Percentiles rank a stretch among this genome's conserved stretches.
phyloP scores from a whole-genome alignment of 352 stramenopile species.

The Globisporangium orthogonon region DNA sequence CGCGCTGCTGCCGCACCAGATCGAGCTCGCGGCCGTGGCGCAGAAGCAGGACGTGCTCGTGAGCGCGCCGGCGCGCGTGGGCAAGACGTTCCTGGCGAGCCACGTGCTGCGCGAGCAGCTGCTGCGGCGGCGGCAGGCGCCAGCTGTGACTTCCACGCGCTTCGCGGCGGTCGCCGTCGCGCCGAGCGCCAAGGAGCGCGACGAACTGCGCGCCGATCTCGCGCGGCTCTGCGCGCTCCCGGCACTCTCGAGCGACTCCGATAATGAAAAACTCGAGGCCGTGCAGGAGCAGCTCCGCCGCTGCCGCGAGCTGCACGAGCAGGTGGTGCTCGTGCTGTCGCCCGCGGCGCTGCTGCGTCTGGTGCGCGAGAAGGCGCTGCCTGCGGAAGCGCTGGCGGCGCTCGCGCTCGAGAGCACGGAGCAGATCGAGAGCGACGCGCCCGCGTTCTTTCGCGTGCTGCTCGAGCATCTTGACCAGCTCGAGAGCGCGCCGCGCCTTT shows the following conservation, averaged over 20 bases:
- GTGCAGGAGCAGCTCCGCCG: slow-evolving; percentile 11
- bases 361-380: slow-evolving; percentile 24
- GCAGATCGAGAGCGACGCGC: slow-evolving; percentile 48
- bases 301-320: slow-evolving; percentile 13
- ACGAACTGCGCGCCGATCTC: slow-evolving; percentile 29
- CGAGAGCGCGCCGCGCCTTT: slow-evolving; percentile 24
- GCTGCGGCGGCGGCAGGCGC: not conserved
- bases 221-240: slow-evolving; percentile 33
- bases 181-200: slow-evolving; percentile 20
- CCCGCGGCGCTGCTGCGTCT: slow-evolving; percentile 34
- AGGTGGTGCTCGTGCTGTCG: slow-evolving; percentile 35
- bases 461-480: slow-evolving; percentile 33
- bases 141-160: not conserved
- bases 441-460: slow-evolving; percentile 41
- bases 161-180: slow-evolving; percentile 35
- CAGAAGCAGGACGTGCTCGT: slow-evolving; percentile 53
- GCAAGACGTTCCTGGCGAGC: slow-evolving; percentile 66
- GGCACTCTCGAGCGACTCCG: slow-evolving; percentile 18
- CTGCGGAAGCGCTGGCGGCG: slow-evolving; percentile 26
- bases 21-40: slow-evolving; percentile 65
- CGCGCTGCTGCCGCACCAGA: slow-evolving; percentile 43
- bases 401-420: slow-evolving; percentile 65
- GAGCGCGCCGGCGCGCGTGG: slow-evolving; percentile 42
- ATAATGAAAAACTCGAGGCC: not conserved
- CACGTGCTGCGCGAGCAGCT: slow-evolving; percentile 40